A percentile compares a stretch with the other conserved stretches of the same genome.
phyloP scores from a whole-genome alignment of 768 basidiomycete species.

The Gloeophyllum trabeum region DNA sequence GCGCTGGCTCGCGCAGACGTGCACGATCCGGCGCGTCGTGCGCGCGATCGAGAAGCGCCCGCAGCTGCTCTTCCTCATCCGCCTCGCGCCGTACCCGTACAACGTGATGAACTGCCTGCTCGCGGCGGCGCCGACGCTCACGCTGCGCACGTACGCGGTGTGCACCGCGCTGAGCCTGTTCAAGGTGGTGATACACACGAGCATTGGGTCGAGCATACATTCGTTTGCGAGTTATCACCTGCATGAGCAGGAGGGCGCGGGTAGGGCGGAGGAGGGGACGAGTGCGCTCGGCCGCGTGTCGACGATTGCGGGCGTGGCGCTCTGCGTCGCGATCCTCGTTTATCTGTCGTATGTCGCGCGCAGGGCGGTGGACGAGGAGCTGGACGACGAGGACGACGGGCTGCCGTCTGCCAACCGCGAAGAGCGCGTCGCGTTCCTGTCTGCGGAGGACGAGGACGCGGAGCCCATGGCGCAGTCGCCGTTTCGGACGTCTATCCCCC shows the following conservation, averaged over 20 bases:
- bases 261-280: constrained; percentile 15
- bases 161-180: constrained; percentile 78
- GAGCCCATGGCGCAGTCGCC: constrained; percentile 37
- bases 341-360: constrained; percentile 79
- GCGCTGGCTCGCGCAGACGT: constrained; percentile 59
- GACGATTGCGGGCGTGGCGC: constrained; percentile 56
- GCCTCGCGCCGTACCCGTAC: constrained; percentile 85
- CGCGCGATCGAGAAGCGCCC: constrained; percentile 83
- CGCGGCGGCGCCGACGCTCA: constrained; percentile 76
- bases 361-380: constrained; percentile 42
- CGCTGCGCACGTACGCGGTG: constrained; percentile 63
- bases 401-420: constrained; percentile 24
- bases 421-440: constrained; percentile 43
- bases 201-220: constrained; percentile 74
- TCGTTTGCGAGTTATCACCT: constrained; percentile 66
- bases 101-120: constrained; percentile 95
- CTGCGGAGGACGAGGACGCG: constrained; percentile 19
- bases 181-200: constrained; percentile 89
- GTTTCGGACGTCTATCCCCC: too few species aligned
- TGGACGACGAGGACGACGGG: constrained; percentile 30
- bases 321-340: constrained; percentile 66
- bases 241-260: constrained; percentile 12
- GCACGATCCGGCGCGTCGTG: constrained; percentile 70
- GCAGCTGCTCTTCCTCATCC: constrained; percentile 81
- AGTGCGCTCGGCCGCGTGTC: constrained; percentile 42